Evolutionary conservation across 2,329 filamentous ascomycete species (phyloP).

Genomic region (Westerdykella sp.): DNA sequence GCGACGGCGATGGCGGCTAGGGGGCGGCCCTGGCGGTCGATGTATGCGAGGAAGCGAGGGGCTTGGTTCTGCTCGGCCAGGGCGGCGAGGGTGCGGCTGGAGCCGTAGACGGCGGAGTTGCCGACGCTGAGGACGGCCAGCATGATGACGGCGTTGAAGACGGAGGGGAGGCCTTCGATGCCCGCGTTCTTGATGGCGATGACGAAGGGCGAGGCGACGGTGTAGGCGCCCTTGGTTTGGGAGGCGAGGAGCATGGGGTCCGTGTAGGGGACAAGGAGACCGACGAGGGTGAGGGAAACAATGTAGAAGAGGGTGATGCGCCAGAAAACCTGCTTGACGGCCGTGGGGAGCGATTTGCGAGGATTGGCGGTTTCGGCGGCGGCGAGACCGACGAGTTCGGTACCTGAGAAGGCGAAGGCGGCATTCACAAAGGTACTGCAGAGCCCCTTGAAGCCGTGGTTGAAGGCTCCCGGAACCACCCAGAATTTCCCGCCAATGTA

Average conservation of each 20-base stretch:
- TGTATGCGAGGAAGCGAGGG: conserved; percentile 53
- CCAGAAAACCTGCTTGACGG: conserved; percentile 95
- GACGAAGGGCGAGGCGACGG: conserved; percentile 81
- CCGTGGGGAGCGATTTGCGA: conserved; percentile 77
- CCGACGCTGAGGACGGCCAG: conserved; percentile 85
- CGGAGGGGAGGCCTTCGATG: conserved; percentile 71
- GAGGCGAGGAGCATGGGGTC: conserved; percentile 58
- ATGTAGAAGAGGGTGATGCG: conserved; percentile 83
- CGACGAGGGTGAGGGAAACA: conserved; percentile 71
- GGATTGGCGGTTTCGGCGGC: conserved; percentile 75
- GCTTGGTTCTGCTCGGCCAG: conserved; percentile 70
- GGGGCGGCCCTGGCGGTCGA: conserved; percentile 57
- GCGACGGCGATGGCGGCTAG: conserved; percentile 50
- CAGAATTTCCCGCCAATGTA: conserved; percentile 80
- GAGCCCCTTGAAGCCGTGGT: conserved; percentile 78
- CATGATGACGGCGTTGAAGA: conserved; percentile 95
- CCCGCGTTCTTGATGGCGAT: conserved; percentile 83
- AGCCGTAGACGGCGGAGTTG: conserved; percentile 87
- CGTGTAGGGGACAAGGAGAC: conserved; percentile 71
- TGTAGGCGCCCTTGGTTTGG: conserved; percentile 51
- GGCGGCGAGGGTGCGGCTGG: conserved; percentile 81
- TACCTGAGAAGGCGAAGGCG: conserved; percentile 69
- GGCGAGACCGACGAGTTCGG: conserved; percentile 70
- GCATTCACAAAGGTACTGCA: conserved; percentile 72
- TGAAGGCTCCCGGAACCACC: conserved; percentile 73